Evolutionary conservation across 2,329 filamentous ascomycete genomes (phyloP), one percentile per base, ranked within the genome.

Genomic region (Fusarium annulatum): DNA sequence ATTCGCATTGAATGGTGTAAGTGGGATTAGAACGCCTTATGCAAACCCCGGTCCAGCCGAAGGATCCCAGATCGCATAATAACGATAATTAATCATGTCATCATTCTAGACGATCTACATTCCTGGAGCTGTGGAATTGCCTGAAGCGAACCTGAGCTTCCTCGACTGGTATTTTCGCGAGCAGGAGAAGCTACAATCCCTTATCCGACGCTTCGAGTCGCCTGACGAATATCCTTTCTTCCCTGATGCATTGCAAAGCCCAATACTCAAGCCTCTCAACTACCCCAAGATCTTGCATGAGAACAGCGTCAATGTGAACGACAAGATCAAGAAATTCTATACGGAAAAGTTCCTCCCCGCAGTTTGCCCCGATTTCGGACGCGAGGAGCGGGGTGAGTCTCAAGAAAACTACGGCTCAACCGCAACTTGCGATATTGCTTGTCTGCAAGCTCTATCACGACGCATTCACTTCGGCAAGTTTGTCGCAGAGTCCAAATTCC

Each of bases 171-270:
- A 97, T 81, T 91, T 98, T 34, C 89, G 88, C 76, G 93, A 97
- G 82, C 94, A 97, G 81, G 96, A 99, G 84, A 92, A 91, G 71
- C 86, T 98, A 10, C 96, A 99, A 82, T 97, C 95, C 19, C 90
- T 94, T 59, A 95, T 99, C 76, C 94, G 96, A 76, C 94, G 96
- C 81, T 99, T 95, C 87, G 92, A 99, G 82, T 94, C 94, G 0
- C 96, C 96, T 43, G 96, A 99, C 86, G 96, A 99, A 85, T 96
- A 97, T 82, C 94, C 96, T 28, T 99, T 98, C 90, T 99, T 98
- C 85, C 94, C 95, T 3, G 88, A 93, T 36, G 92, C 90, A 15
- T 86, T 98, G 45, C 90, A 94, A 78, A 86, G 88, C 62, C 94
- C 96, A 33, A 93, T 99, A 70, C 89, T 99, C n/a, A 91, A 93